Conservation (phyloP, 208 protist species). For the Acanthamoeba culbertsoni region DNA sequence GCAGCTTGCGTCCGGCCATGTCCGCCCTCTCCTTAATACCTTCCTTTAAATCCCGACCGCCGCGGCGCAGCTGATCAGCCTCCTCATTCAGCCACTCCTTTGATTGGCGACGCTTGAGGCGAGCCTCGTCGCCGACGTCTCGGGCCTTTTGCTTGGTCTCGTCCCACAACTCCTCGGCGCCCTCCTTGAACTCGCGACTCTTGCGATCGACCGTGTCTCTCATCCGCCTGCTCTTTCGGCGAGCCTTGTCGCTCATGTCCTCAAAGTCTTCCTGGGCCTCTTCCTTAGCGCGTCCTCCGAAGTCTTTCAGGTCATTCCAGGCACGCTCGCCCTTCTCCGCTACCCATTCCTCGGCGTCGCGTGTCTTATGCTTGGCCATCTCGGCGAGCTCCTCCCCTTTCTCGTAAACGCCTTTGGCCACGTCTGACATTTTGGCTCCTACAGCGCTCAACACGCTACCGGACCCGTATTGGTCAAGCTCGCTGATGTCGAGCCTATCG, state of each 20-base stretch:
- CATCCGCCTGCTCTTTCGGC: neutral
- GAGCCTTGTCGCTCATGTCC: neutral
- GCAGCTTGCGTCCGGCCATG: constrained; percentile 5
- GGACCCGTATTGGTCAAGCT: neutral
- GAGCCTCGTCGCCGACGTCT: neutral
- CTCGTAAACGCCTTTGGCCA: constrained; percentile 6
- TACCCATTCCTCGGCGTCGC: constrained; percentile 16
- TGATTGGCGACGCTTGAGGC: neutral
- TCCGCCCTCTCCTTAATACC: constrained; percentile 10
- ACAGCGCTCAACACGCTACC: constrained; percentile 1
- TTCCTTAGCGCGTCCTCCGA: constrained; percentile 8
- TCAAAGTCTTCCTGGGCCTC: constrained; percentile 9
- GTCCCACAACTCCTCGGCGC: neutral
- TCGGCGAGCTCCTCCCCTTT: neutral
- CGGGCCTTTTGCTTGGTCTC: constrained; percentile 1
- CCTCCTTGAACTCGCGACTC: neutral
- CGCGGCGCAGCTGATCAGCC: neutral
- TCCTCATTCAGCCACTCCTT: neutral
- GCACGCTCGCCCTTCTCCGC: neutral
- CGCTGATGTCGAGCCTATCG: constrained; percentile 1
- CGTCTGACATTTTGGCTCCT: neutral
- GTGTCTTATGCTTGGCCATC: neutral
- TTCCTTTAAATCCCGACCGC: neutral
- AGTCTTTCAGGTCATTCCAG: neutral
- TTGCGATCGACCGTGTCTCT: neutral